phyloP scores from a whole-genome alignment of 2,329 filamentous ascomycete species.

The Nothopassalora personata region DNA sequence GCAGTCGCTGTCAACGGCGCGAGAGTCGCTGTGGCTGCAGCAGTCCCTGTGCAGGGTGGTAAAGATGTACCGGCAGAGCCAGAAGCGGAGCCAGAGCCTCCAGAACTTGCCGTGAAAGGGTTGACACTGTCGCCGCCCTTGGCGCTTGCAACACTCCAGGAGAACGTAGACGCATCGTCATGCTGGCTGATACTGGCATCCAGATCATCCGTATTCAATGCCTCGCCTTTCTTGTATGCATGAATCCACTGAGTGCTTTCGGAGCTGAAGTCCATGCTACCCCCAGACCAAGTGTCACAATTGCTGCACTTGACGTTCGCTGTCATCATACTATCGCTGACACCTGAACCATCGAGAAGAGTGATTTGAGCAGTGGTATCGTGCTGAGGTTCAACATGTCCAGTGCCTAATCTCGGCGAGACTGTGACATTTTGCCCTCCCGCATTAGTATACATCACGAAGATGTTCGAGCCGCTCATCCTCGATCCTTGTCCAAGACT shows the following conservation, averaged over 20 bases:
- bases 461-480: slow-evolving; percentile 55
- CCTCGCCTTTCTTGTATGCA: slow-evolving; percentile 42
- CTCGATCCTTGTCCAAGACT: slow-evolving; percentile 50
- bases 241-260: slow-evolving; percentile 47
- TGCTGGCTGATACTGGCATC: slow-evolving; percentile 44
- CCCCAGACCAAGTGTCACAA: slow-evolving; percentile 50
- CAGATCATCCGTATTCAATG: slow-evolving; percentile 45
- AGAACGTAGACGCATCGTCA: slow-evolving; percentile 36
- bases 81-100: not conserved
- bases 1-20: slow-evolving; percentile 11
- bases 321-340: slow-evolving; percentile 48
- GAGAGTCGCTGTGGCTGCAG: slow-evolving; percentile 6
- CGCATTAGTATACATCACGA: slow-evolving; percentile 52
- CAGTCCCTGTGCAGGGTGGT: not conserved
- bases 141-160: slow-evolving; percentile 45
- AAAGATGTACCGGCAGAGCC: not conserved
- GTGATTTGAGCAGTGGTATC: slow-evolving; percentile 42
- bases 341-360: slow-evolving; percentile 50
- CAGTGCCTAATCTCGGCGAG: slow-evolving; percentile 47
- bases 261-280: slow-evolving; percentile 46
- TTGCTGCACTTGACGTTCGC: slow-evolving; percentile 54
- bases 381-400: slow-evolving; percentile 40
- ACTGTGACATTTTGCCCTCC: slow-evolving; percentile 53
- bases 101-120: slow-evolving; percentile 33
- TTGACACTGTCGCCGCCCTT: slow-evolving; percentile 46